Percentiles rank a stretch among this genome's conserved stretches.
Conservation (phyloP, 345 rosid genomes). For the Camelina laxa region DNA sequence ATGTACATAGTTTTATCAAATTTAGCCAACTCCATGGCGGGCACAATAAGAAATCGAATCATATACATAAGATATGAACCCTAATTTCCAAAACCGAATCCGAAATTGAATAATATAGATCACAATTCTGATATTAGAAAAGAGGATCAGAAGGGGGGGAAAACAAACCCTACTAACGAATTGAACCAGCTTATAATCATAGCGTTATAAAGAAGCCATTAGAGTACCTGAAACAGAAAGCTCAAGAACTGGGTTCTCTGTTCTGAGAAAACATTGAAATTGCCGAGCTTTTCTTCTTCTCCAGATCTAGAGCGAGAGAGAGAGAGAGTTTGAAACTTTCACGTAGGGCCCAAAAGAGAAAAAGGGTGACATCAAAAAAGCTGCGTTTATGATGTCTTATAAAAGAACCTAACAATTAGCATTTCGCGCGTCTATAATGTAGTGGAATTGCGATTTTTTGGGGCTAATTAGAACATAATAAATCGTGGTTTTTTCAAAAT, state of each 20-base stretch:
- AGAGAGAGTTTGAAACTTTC: slow-evolving; percentile 26
- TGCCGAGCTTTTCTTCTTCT: slow-evolving; percentile 22
- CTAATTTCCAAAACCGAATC: not conserved
- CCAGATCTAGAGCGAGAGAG: not conserved
- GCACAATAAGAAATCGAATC: not conserved
- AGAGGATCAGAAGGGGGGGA: not conserved
- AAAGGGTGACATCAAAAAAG: slow-evolving; percentile 18
- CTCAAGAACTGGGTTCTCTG: slow-evolving; percentile 18
- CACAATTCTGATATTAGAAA: not conserved
- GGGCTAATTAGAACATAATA: too few species aligned
- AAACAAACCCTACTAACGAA: slow-evolving; percentile 27
- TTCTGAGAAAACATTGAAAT: slow-evolving; percentile 15
- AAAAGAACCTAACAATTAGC: not conserved
- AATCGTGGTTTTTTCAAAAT: too few species aligned
- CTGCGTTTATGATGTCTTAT: slow-evolving; percentile 9
- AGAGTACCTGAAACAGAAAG: slow-evolving; percentile 20
- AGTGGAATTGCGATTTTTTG: too few species aligned
- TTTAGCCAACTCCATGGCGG: slow-evolving; percentile 2
- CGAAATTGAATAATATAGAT: slow-evolving; percentile 10
- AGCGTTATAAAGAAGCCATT: not conserved
- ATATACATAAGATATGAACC: slow-evolving; percentile 6
- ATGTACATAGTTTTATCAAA: not conserved
- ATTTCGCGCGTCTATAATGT: too few species aligned
- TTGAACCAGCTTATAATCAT: slow-evolving; percentile 8
- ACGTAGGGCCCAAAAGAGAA: slow-evolving; percentile 28